Evolutionary conservation across 225 moss, liverwort and hornwort genomes (phyloP), one percentile per base, ranked within the genome.

Genomic region (Physcomitrellopsis africana): DNA sequence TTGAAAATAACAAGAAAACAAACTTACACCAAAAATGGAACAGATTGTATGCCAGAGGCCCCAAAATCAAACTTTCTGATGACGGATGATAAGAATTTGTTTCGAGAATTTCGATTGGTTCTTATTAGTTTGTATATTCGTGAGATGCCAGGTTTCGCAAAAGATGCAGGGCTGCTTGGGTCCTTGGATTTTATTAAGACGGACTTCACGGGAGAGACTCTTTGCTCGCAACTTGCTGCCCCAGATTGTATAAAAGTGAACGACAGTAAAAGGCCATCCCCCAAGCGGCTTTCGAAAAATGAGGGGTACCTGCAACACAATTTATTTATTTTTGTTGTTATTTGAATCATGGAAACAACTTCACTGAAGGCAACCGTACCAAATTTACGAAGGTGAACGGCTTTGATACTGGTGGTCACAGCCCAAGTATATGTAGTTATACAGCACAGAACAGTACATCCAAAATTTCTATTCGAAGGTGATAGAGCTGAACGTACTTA

Each of bases 91-190:
- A 99, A 74, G 67, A 94, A 99, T 72, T 99, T 99, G 72, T 94
- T 95, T 72, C 97, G 86, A 54, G 97, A 91, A 79, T 81, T 85
- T 53, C 97, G 91, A 80, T 81, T 88, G 68, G 53, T 52, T 69
- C 93, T 87, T 17, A 94, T 99, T 5, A 99, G 89, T 77, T 99
- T 99, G 85, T 99, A 99, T 57, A 93, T 91, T 72, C 93, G 84
- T 44, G 97, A 87, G 65, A 99, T 90, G 64, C 97, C 97, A 20
- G 73, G 83, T 66, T 95, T 99, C 0, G 97, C 94, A 73, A 81
- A 83, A 68, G 79, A 87, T 63, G 91, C 87, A 55, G 72, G 77
- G 73, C 75, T 87, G 59, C 70, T 81, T 76, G 51, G 56, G 59
- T 76, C 86, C 73, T 77, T 79, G 20, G 72, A 45, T 75, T 80